Evolutionary conservation across 2,329 filamentous ascomycete species (phyloP), one percentile per base, ranked within the genome.

Genomic region (Calycina marina): DNA sequence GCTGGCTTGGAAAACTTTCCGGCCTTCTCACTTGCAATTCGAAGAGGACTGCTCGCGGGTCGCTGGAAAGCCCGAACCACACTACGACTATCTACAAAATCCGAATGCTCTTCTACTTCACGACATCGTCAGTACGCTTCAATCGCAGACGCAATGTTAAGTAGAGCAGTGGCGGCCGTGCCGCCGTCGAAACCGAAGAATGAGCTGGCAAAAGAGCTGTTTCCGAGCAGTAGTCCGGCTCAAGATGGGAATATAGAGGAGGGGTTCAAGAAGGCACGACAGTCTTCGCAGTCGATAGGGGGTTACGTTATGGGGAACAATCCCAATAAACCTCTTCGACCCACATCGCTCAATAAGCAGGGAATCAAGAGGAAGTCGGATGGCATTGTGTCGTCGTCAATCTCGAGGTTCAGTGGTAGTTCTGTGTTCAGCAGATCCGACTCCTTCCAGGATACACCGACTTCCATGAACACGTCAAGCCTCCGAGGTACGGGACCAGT

Each of bases 221-320:
- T 74, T 40, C 62, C 68, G 4, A 72, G 71, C 1, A 73, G 65
- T 51, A 72, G 63, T 42, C 64, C 67, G 9, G 54, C 51, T 26
- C 49, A 56, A 15, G 46, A 51, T 49, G 54, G 54, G 24, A 64
- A 63, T 37, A 67, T 74, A 41, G 53, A 62, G 34, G 60, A 67
- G 28, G 62, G 63, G 34, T 56, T 69, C 42, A 63, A 61, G 39
- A 66, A 60, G 42, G 49, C 53, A 13, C 52, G 59, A 18, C 54
- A 53, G 24, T 53, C 55, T 31, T 47, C 51, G 18, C 45, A 53
- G 39, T 43, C 52, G 24, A 43, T 51, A 45, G 46, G 51, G 38
- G 52, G 44, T 40, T 52, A 47, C 50, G 48, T 51, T 49, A 43
- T 62, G 8, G 36, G 36, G 11, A 42, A 34, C 14, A 45, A 42